A percentile compares a stretch with the other conserved stretches of the same genome.
These are phyloP conservation scores for Triticum monococcum DNA, from an alignment of 176 grass and related monocot species.

Conservation along the genomic window DNA sequence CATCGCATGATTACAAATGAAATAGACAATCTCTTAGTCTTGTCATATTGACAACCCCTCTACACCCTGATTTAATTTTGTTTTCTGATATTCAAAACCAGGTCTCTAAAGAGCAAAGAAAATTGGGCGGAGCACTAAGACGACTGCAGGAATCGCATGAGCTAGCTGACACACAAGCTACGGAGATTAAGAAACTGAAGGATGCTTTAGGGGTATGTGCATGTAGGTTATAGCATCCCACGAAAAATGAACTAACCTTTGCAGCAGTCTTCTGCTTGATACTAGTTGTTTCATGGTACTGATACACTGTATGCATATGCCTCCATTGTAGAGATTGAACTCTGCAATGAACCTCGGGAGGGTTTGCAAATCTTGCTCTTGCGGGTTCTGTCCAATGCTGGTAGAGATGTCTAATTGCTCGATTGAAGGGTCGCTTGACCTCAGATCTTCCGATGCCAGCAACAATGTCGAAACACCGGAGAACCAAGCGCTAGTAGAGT, in stretches of 20 bases:
- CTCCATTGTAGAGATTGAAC: constrained; percentile 29
- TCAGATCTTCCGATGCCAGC: constrained; percentile 8
- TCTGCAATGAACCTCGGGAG: constrained; percentile 1
- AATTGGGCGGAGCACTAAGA: constrained; percentile 49
- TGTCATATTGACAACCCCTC: neutral
- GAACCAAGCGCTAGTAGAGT: constrained; percentile 45
- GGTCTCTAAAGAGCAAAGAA: constrained; percentile 67
- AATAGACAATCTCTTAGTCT: neutral
- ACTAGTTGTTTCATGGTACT: neutral
- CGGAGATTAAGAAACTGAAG: constrained; percentile 77
- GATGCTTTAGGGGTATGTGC: constrained; percentile 61
- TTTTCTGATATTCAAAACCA: constrained; percentile 32
- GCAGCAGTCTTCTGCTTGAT: neutral
- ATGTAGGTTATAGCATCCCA: constrained; percentile 18
- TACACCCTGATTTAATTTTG: neutral
- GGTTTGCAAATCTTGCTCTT: constrained; percentile 50
- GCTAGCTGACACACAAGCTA: constrained; percentile 50
- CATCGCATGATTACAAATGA: neutral
- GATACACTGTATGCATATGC: neutral
- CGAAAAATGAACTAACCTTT: neutral
- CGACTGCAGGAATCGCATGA: constrained; percentile 66
- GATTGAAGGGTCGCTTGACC: constrained; percentile 18
- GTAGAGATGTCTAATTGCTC: constrained; percentile 42
- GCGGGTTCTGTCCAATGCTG: constrained; percentile 55
- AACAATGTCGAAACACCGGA: neutral